phyloP scores from a whole-genome alignment of 169 alveolate species.

The Amoebophrya sp. region DNA sequence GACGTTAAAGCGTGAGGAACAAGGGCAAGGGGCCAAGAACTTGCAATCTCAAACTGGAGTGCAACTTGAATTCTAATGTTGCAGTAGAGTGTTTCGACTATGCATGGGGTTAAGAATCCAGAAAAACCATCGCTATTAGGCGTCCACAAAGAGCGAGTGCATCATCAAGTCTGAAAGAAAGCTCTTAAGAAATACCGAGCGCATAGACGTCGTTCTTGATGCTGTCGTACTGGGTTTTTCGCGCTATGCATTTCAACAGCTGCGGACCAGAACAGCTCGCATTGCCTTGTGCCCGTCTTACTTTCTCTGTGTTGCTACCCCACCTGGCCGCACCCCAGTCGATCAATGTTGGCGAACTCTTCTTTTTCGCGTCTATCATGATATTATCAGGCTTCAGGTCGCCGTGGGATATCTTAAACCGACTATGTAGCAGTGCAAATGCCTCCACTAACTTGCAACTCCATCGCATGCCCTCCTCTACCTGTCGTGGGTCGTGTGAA shows the following conservation, averaged over 20 bases:
- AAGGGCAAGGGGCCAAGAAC: background rate
- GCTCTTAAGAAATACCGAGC: background rate
- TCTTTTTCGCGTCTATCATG: background rate
- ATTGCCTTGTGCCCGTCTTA: background rate
- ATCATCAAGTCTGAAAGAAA: background rate
- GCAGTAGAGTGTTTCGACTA: too few species aligned
- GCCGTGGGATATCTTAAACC: background rate
- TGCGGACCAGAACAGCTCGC: background rate
- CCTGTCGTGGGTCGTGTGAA: too few species aligned
- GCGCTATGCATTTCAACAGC: background rate
- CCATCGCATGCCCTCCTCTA: background rate
- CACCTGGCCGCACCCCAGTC: slow-evolving; percentile 7
- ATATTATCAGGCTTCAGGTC: background rate
- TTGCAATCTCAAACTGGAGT: too few species aligned
- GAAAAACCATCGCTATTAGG: too few species aligned
- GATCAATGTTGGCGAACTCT: background rate
- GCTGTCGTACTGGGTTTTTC: background rate
- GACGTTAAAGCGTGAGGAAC: too few species aligned
- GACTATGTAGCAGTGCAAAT: background rate
- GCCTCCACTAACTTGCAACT: background rate
- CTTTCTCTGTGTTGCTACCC: background rate
- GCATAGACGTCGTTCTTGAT: background rate
- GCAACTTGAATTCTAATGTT: too few species aligned
- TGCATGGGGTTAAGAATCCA: too few species aligned
- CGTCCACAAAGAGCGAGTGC: too few species aligned